Base-by-base conservation (phyloP, 1,284 basidiomycete genomes). In the Xerocomus amazonicus region DNA sequence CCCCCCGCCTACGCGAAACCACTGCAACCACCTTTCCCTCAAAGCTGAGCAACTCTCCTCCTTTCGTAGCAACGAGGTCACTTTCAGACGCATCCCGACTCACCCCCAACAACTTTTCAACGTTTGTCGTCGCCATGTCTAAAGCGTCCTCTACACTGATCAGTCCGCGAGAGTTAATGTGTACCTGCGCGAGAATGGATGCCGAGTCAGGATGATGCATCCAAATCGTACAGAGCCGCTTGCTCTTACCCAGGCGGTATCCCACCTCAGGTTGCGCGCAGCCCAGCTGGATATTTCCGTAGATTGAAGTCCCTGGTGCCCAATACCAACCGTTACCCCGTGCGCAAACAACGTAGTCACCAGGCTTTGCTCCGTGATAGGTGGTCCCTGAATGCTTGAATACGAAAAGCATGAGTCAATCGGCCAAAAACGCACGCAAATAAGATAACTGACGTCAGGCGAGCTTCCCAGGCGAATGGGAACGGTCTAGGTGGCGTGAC, bases 291-390 rank as follows among this genome's bases (percentile, higher is more conserved):
- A 38, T 28, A 61, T 8, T 5, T 26, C n/a, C 0, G 53, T 29
- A 0, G 37, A 27, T 32, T 61, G 64, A 2, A 52, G 27, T 70
- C 75, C 46, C 64, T 65, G 47, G 76, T 72, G 48, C 43, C 84
- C 84, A 38, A 95, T 68, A 1, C 83, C 92, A 40, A 94, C 87
- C 1, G 76, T 82, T 19, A 95, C 85, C 34, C 84, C 84, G 45
- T 85, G 78, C 3, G 71, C 66, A 23, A 84, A 69, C 12, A 96
- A 74, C 43, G 74, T 74, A 8, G 77, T 70, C n/a, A 90, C 71
- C 3, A 84, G 77, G 32, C 80, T 89, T 38, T 86, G 75, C 44
- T 76, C 70, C 10, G 81, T 80, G 8, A 94, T 65, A 2, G 91
- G 92, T 0, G 87, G 88, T 1, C 91, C 92, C 28, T 85, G 74